Evolutionary conservation across 371 early-diverging fungal species (phyloP).

Genomic region (Haplosporangium sp.): DNA sequence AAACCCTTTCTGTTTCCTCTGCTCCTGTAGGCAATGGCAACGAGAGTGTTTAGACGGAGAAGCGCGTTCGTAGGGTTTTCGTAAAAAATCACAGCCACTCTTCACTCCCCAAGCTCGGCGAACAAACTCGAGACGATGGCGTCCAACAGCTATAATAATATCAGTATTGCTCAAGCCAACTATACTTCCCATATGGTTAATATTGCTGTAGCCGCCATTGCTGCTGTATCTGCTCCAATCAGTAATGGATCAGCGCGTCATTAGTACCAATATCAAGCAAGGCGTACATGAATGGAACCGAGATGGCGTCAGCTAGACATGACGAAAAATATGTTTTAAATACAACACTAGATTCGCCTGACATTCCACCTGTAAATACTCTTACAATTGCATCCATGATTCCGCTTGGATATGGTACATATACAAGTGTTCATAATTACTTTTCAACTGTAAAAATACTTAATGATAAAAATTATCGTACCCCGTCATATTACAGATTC

Average conservation of each 20-base stretch:
- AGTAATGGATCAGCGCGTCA: not conserved
- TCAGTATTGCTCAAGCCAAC: constrained; percentile 9
- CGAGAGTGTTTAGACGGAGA: constrained; percentile 39
- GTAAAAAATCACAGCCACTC: constrained; percentile 16
- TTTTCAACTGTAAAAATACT: no score
- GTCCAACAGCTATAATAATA: not conserved
- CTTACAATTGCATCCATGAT: no score
- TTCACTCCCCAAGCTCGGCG: constrained; percentile 28
- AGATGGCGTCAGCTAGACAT: constrained; percentile 10
- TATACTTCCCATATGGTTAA: constrained; percentile 22
- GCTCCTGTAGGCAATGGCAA: constrained; percentile 33
- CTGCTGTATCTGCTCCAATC: not conserved
- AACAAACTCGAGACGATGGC: constrained; percentile 26
- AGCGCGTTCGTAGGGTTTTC: constrained; percentile 40
- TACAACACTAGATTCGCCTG: not conserved
- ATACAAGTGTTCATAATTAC: no score
- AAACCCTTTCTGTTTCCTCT: constrained; percentile 31
- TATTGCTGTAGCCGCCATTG: constrained; percentile 10
- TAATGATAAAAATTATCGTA: no score
- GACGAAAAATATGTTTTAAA: constrained; percentile 23
- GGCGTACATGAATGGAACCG: not conserved
- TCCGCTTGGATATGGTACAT: no score
- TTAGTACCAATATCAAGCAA: not conserved
- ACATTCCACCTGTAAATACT: not conserved
- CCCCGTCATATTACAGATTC: no score